Evolutionary conservation across 768 basidiomycete species (phyloP).

Genomic region (Infundibulicybe gibba): DNA sequence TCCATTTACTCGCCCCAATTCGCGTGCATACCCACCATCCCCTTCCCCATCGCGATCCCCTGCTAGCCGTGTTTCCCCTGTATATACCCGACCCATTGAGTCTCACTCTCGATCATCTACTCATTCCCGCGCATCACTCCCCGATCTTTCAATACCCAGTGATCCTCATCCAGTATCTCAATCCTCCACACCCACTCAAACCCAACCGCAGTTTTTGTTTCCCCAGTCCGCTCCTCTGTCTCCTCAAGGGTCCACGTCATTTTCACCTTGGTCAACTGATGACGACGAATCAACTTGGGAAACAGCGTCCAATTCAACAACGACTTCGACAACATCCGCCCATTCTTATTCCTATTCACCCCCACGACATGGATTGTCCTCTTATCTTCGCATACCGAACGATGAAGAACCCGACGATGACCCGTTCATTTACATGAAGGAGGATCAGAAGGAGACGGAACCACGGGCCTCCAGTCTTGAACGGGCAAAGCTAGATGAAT

Average conservation of each 20-base stretch:
- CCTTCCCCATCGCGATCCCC: constrained; percentile 51
- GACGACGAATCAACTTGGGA: constrained; percentile 81
- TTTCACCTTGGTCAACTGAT: constrained; percentile 63
- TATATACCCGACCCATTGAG: constrained; percentile 13
- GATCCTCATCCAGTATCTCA: constrained; percentile 16
- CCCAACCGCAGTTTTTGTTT: constrained; percentile 19
- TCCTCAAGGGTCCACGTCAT: constrained; percentile 27
- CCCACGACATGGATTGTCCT: constrained; percentile 9
- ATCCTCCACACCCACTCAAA: constrained; percentile 37
- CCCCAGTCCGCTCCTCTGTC: constrained; percentile 22
- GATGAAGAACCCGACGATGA: constrained; percentile 1
- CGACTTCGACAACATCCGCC: constrained; percentile 56
- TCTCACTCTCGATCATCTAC: constrained; percentile 2
- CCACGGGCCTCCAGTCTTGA: too few species aligned
- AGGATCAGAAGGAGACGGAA: background rate
- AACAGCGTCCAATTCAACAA: constrained; percentile 60
- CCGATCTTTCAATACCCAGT: constrained; percentile 19
- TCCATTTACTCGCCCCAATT: constrained; percentile 36
- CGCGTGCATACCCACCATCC: constrained; percentile 50
- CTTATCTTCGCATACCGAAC: background rate
- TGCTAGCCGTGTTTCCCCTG: constrained; percentile 26
- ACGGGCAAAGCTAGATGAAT: background rate
- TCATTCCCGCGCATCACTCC: constrained; percentile 9
- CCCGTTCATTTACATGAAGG: constrained; percentile 3
- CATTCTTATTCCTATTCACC: constrained; percentile 24